Evolutionary conservation across 2,329 filamentous ascomycete species (phyloP).

Genomic region (Pseudocercospora musae): DNA sequence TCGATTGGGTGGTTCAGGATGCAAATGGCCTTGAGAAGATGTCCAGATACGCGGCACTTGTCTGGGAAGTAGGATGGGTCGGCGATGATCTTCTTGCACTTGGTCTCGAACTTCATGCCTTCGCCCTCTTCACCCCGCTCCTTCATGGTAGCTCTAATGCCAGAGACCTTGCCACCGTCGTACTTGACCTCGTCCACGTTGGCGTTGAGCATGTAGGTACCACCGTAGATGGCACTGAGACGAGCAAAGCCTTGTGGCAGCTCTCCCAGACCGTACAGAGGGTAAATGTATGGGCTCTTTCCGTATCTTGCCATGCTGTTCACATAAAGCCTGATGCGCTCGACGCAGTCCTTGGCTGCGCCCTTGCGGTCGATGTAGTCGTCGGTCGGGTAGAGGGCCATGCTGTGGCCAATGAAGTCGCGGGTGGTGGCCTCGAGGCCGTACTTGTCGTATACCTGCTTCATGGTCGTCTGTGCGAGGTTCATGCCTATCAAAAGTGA

Average conservation of each 20-base stretch:
- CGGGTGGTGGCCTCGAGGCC: conserved; percentile 83
- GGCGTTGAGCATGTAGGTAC: conserved; percentile 99
- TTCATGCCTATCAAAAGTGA: conserved; percentile 61
- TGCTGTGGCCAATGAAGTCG: conserved; percentile 96
- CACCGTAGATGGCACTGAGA: conserved; percentile 95
- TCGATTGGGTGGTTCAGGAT: conserved; percentile 93
- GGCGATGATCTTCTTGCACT: conserved; percentile 91
- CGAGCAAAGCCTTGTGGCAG: conserved; percentile 96
- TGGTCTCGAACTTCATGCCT: conserved; percentile 90
- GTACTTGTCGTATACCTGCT: conserved; percentile 98
- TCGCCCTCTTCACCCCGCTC: conserved; percentile 70
- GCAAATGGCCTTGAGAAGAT: conserved; percentile 94
- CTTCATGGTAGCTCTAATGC: conserved; percentile 97
- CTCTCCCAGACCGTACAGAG: conserved; percentile 93
- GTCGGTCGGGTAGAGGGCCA: conserved; percentile 92
- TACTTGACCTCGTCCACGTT: conserved; percentile 85
- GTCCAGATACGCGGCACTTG: conserved; percentile 83
- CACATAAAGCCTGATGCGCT: conserved; percentile 92
- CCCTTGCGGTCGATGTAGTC: conserved; percentile 75
- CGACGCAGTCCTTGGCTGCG: conserved; percentile 76
- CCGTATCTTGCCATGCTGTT: conserved; percentile 97
- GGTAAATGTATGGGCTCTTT: conserved; percentile 99
- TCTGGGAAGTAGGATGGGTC: conserved; percentile 94
- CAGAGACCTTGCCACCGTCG: conserved; percentile 72
- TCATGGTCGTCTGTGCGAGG: conserved; percentile 79